Base-by-base conservation (phyloP, 106 monocot species). In the Dendrobium officinale region DNA sequence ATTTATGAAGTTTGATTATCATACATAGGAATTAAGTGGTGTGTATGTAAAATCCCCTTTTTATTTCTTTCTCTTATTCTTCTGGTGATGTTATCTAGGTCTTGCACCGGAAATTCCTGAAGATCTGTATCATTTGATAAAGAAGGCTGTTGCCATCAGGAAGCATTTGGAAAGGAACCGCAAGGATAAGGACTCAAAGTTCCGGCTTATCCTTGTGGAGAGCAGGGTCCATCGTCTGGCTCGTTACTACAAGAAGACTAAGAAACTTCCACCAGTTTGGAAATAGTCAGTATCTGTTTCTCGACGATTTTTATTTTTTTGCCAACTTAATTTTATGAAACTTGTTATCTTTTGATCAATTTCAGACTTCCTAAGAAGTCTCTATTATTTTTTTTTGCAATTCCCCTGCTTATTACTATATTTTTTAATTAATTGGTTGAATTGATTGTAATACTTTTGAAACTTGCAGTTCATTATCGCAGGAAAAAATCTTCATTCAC, bases 231-330 rank as follows among this genome's bases (percentile, higher is more conserved):
- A 92, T 73, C 84, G 89, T 19, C 82, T 92, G 9, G 89, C 92
- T 27, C 89, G 92, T 64, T 89, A 92, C 83, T 89, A 92, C 85
- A 92, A 92, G 84, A 79, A 85, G 79, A 92, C 89, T 29, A 92
- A 92, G 89, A 92, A 92, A 80, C 92, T 92, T 67, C 89, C 92
- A n/a, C 89, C 89, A 0, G 85, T 84, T 58, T 92, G 91, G 89
- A 92, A 92, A 78, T 92, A 92, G 91, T 92, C 43, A 92, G 88
- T 85, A 33, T 40, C 72, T 41, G 37, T 72, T 72, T 11, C 27
- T 22, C 26, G 64, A 22, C 26, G n/a, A 26, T 26, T 51, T 66
- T 66, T 26, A 66, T 66, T 66, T 24, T 66, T 15, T 66, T 66
- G 11, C 6, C 64, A 19, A 24, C 26, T 66, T 51, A 66, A 26